A percentile compares a stretch with the other conserved stretches of the same genome.
Evolutionary conservation across 192 early-diverging fungal genomes (phyloP).

Genomic region (Backusella psychrophila): DNA sequence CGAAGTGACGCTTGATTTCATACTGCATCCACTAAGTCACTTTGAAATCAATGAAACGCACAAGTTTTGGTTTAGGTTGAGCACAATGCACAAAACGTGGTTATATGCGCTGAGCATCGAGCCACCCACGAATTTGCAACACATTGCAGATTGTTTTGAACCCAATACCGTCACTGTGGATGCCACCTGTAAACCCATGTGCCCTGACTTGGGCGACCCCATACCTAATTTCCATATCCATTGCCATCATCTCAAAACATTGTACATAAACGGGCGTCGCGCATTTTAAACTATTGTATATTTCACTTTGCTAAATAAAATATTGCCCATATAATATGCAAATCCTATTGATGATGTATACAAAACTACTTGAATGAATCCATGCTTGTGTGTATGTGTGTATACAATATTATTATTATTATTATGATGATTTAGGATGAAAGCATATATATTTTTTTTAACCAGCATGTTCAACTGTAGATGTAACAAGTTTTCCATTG

Average conservation of each 20-base stretch:
- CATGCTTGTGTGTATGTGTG: not conserved
- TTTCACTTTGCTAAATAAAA: not conserved
- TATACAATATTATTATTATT: not conserved
- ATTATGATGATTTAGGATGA: not conserved
- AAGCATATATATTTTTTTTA: not conserved
- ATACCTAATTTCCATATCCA: not conserved
- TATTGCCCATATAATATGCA: not conserved
- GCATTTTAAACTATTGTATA: not conserved
- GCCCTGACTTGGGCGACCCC: not conserved
- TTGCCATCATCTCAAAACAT: not conserved
- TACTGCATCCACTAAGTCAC: not conserved
- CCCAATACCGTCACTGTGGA: not conserved
- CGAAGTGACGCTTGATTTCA: not conserved
- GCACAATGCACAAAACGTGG: not conserved
- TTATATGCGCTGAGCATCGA: not conserved
- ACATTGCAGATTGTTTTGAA: not conserved
- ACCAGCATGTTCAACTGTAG: constrained; percentile 77
- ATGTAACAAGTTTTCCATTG: constrained; percentile 78
- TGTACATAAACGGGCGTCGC: not conserved
- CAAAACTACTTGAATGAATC: not conserved
- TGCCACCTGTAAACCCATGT: not conserved
- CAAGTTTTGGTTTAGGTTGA: not conserved
- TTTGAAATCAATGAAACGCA: not conserved
- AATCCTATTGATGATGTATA: not conserved
- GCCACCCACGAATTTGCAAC: not conserved